Conservation (phyloP, 352 stramenopile genomes). For the Saprolegnia parasitica region DNA sequence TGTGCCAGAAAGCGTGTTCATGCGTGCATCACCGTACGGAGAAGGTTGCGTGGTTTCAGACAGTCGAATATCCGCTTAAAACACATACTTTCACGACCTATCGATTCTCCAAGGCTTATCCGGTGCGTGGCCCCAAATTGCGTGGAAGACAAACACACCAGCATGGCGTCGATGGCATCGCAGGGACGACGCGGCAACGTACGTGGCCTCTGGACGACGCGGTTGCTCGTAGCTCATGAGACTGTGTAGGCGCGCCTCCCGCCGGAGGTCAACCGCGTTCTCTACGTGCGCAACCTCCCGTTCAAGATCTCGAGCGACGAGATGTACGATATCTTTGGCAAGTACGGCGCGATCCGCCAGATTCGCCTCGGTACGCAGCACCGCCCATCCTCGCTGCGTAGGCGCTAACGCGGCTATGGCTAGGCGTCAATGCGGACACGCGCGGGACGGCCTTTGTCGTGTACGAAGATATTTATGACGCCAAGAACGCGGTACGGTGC, state of each 20-base stretch:
- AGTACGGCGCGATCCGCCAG: slow-evolving; percentile 99
- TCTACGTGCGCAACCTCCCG: slow-evolving; percentile 97
- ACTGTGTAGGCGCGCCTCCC: slow-evolving; percentile 82
- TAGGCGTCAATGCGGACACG: slow-evolving; percentile 94
- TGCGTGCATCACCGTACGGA: too few species aligned
- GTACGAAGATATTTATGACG: slow-evolving; percentile 99
- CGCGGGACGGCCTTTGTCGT: slow-evolving; percentile 97
- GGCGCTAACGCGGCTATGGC: not conserved
- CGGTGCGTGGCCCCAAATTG: not conserved
- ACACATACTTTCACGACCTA: too few species aligned
- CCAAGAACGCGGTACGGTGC: slow-evolving; percentile 88
- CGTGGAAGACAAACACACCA: slow-evolving; percentile 2
- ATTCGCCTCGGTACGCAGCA: slow-evolving; percentile 61
- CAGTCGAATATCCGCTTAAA: too few species aligned
- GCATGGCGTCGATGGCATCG: slow-evolving; percentile 45
- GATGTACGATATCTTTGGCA: slow-evolving; percentile 99
- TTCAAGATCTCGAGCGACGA: slow-evolving; percentile 99
- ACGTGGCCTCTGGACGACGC: not conserved
- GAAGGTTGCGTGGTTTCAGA: too few species aligned
- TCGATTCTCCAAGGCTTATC: too few species aligned
- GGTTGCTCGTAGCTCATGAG: not conserved
- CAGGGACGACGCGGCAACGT: slow-evolving; percentile 49
- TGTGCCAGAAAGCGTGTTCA: too few species aligned
- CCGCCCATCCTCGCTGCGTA: not conserved
- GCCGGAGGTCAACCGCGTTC: slow-evolving; percentile 97